Base-by-base conservation (phyloP, 768 basidiomycete genomes). In the Sporobolomyces pararoseus region DNA sequence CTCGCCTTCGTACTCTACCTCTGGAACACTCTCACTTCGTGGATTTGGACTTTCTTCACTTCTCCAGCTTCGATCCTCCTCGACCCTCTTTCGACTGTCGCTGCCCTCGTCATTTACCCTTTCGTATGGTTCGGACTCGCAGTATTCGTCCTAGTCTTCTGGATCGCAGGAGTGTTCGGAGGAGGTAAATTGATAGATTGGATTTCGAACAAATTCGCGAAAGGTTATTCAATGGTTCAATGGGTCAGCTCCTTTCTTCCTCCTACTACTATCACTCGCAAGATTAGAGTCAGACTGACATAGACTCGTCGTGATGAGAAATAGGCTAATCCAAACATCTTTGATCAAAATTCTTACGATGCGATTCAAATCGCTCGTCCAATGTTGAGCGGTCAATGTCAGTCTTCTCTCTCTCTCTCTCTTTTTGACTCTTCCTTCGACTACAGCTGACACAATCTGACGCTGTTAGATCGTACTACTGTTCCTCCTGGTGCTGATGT, bases 271-370 rank as follows among this genome's bases (percentile, higher is more conserved):
- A 5, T 23, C 21, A 25, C 10, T 23, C 19, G n/a, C 14, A 3
- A 13, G 7, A 47, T 17, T 14, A 7, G 3, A 19, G 32, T 65
- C n/a, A 55, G 54, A 2, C 21, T 23, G 25, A 21, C 49, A 21
- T 54, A 19, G 53, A 23, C 39, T 42, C 39, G 46, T 12, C 7
- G n/a, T 17, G 19, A 21, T n/a, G n/a, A n/a, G n/a, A n/a, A n/a
- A 9, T 47, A 70, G 63, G 46, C 55, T 25, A 66, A 63, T 51
- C 70, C 61, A 5, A 35, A 55, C 31, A 58, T 71, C 37, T 71
- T 66, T 29, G 55, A 44, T 5, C 7, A 27, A 31, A n/a, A 5
- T 23, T 19, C 25, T 29, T 17, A 4, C 6, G 13, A 39, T 16
- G 51, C 62, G 32, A 27, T 67, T 23, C 17, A 47, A 2, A 25